Conservation (phyloP, 306 rosid genomes). For the Gillenia trifoliata region DNA sequence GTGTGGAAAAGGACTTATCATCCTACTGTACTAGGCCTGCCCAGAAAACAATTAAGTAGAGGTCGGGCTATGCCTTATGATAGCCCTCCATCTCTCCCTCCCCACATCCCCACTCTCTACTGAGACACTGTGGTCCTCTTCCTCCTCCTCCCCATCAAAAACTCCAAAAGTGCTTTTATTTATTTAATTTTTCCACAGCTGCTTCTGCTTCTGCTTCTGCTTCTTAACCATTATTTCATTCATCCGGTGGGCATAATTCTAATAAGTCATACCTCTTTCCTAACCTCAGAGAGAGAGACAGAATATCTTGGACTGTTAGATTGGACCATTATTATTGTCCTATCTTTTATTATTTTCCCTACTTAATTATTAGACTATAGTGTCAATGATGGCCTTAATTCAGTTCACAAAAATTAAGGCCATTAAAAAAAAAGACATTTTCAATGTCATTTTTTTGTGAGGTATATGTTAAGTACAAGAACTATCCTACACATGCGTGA, state of each 20-base stretch:
- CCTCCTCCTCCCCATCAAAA: not conserved
- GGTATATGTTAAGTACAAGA: too few species aligned
- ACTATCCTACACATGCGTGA: too few species aligned
- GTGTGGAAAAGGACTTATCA: conserved; percentile 5
- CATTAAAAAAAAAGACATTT: too few species aligned
- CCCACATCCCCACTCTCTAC: not conserved
- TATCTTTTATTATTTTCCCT: not conserved
- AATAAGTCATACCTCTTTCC: too few species aligned
- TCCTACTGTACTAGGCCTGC: not conserved
- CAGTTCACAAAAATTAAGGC: not conserved
- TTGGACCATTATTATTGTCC: not conserved
- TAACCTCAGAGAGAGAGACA: too few species aligned
- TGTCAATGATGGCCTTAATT: not conserved
- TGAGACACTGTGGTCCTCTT: conserved; percentile 1
- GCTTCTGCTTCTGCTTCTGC: not conserved
- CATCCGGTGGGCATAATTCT: too few species aligned
- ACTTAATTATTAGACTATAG: not conserved
- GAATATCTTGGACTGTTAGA: too few species aligned
- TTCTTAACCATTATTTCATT: not conserved
- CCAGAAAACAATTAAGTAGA: conserved; percentile 5
- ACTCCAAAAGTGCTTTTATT: not conserved
- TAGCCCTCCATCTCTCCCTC: not conserved
- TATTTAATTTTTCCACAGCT: too few species aligned
- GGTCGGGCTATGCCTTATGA: not conserved
- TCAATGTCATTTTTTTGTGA: too few species aligned